A percentile compares a stretch with the other conserved stretches of the same genome.
These are phyloP conservation scores for Neolentinus lepideus DNA, from an alignment of 1,284 basidiomycete species.

Conservation along the genomic window DNA sequence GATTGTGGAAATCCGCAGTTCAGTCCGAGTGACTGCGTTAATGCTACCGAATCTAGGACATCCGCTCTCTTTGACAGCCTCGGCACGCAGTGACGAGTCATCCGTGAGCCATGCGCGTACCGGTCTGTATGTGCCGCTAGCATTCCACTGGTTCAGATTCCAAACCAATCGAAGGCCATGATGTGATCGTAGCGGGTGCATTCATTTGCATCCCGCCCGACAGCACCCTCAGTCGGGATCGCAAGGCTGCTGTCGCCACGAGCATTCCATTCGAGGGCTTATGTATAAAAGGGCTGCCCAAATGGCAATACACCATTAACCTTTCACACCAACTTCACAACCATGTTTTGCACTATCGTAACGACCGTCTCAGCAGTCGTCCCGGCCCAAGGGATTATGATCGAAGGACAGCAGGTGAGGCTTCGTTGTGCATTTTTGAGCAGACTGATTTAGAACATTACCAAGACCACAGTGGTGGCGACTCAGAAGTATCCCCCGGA, in stretches of 20 bases:
- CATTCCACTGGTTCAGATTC: not conserved
- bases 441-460: no score
- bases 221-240: not conserved
- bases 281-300: not conserved
- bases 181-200: not conserved
- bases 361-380: not conserved
- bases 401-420: not conserved
- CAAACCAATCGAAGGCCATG: not conserved
- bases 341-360: not conserved
- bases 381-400: not conserved
- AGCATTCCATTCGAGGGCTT: not conserved
- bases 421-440: not conserved
- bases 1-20: not conserved
- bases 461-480: no score
- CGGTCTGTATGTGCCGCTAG: not conserved
- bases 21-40: no score
- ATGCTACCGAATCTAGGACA: no score
- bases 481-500: conserved; percentile 6
- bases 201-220: not conserved
- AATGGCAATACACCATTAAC: not conserved
- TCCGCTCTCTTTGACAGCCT: no score
- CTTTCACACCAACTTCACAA: not conserved
- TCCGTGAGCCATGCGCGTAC: not conserved
- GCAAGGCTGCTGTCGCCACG: not conserved
- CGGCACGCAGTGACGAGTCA: no score